Conservation (phyloP, 2,329 filamentous ascomycete genomes). For the Clonostachys sp. region DNA sequence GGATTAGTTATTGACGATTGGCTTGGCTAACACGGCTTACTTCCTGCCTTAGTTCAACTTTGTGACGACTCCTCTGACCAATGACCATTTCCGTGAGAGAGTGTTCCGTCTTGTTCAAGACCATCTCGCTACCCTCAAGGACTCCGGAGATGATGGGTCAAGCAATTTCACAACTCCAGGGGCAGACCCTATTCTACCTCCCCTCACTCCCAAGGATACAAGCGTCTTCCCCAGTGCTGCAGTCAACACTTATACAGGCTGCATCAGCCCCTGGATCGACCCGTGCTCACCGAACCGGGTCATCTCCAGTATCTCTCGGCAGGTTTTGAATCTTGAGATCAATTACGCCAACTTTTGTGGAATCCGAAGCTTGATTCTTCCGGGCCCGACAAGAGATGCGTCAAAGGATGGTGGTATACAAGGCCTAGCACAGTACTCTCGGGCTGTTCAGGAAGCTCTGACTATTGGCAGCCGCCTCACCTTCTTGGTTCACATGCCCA, state of each 20-base stretch:
- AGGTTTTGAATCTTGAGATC: slow-evolving; percentile 85
- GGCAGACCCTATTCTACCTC: slow-evolving; percentile 55
- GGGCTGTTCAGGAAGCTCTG: slow-evolving; percentile 77
- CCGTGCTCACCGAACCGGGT: slow-evolving; percentile 77
- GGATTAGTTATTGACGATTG: too few relatives aligned
- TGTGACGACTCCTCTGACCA: slow-evolving; percentile 75
- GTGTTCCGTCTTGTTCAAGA: slow-evolving; percentile 58
- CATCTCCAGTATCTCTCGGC: slow-evolving; percentile 80
- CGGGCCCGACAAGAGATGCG: slow-evolving; percentile 66
- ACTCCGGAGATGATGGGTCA: slow-evolving; percentile 26
- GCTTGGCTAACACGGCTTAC: background rate
- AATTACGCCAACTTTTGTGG: slow-evolving; percentile 96
- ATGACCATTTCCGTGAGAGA: slow-evolving; percentile 63
- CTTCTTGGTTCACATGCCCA: slow-evolving; percentile 76
- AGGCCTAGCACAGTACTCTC: slow-evolving; percentile 71
- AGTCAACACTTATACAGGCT: slow-evolving; percentile 71
- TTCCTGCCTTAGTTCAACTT: slow-evolving; percentile 61
- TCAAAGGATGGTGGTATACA: slow-evolving; percentile 42
- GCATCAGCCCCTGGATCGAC: slow-evolving; percentile 90
- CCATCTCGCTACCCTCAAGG: slow-evolving; percentile 44
- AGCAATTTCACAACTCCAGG: slow-evolving; percentile 38
- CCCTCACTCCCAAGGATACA: slow-evolving; percentile 77
- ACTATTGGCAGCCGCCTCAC: slow-evolving; percentile 71
- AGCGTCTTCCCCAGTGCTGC: slow-evolving; percentile 63
- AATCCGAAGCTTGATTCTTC: slow-evolving; percentile 74